Evolutionary conservation across 495 filamentous ascomycete species (phyloP), one percentile per base, ranked within the genome.

Genomic region (Sordaria brevicollis): DNA sequence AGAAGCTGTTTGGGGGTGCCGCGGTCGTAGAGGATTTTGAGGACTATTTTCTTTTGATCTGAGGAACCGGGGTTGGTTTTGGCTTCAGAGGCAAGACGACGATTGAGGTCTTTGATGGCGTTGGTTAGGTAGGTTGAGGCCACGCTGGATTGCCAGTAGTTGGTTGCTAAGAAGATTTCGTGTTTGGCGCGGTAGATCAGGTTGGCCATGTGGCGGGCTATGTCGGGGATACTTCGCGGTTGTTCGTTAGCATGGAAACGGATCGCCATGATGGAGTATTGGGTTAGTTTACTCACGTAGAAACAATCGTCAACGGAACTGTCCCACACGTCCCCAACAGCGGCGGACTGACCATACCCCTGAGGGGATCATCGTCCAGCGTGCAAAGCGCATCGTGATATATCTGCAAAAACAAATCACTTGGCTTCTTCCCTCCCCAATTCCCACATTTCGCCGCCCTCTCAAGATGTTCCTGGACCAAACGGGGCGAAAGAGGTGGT

Each of bases 21-120:
- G 0, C 89, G 83, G 75, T 94, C 91, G 77, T 93, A 93, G 49
- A 92, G 84, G 73, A 93, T 81, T 78, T 93, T 93, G 66, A 94
- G 84, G 0, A 92, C 82, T 10, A 90, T 79, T 71, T 84, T 89
- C 13, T 57, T 31, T 17, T 33, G 49, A 29, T 21, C 10, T 29
- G 11, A 25, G 15, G 49, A 57, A 5, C 25, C 15, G n/a, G 39
- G 21, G 39, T 17, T 19, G 39, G 80, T 68, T 0, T 86, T 86
- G 33, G 88, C 78, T 68, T 83, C 81, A 0, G 89, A 88, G 4
- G 89, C 90, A 62, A 62, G 49, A 67, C 91, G 83, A 15, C 76
- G 81, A 1, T 91, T 90, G 9, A 93, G 83, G 74, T 93, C 91
- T 10, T 78, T 81, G 49, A 94, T 84, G 4, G 89, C 88, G 79